Evolutionary conservation across 2,329 filamentous ascomycete species (phyloP), one percentile per base, ranked within the genome.

Genomic region (Elsinoe batatas): DNA sequence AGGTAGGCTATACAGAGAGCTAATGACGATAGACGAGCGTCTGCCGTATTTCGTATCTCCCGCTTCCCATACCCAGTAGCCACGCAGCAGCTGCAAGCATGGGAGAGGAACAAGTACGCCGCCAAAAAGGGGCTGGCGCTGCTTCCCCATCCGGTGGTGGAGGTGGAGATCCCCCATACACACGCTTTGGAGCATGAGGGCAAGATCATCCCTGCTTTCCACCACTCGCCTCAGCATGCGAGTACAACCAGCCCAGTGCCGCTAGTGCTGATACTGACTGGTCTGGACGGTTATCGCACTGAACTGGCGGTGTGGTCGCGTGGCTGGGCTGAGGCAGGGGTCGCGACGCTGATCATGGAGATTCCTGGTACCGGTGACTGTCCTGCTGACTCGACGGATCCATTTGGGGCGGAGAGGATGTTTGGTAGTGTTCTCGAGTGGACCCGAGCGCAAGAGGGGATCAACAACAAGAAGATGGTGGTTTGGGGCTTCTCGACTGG

Each of bases 31-130:
- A 70, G 69, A n/a, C 81, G 85, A 18, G 83, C 83, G 4, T 85
- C 84, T 18, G 81, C 83, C 22, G 75, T 89, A n/a, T 84, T 87
- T 68, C 79, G 86, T 53, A 88, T 90, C 61, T 77, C 83, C 0
- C 78, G 86, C 13, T 89, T 90, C 64, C 85, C 86, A 6, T 73
- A 73, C 5, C 74, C 74, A 17, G 66, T 74, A 18, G 73, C 70
- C 18, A 67, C 67, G 5, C 69, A 72, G 50, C 75, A 89, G 68
- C 77, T 80, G 60, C 66, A 75, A 26, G 84, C 84, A 1, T 89
- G 84, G 79, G 72, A 77, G 61, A 71, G 76, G 55, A 84, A 87
- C 62, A 88, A 88, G 67, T 68, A 75, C 26, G 76, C 77, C 0
- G 86, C 85, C 60, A 66, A 81, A 49, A 81, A 81, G 64, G 84